phyloP scores from a whole-genome alignment of 192 early-diverging fungal species.

The Gigaspora rosea region DNA sequence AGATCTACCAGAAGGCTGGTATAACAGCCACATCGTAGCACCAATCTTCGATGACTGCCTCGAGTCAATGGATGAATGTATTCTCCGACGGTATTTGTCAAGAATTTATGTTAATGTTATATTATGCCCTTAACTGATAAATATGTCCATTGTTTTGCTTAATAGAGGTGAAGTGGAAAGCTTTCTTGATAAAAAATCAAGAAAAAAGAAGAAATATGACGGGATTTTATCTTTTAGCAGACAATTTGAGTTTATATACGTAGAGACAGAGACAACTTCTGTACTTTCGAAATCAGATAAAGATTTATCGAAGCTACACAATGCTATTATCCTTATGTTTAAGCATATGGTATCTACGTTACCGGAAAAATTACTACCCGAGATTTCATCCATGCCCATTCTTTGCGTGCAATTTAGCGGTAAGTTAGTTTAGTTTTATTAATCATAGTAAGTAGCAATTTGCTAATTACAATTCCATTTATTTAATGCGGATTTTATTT shows the following conservation, averaged over 20 bases:
- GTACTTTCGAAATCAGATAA: conserved; percentile 13
- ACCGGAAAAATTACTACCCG: conserved; percentile 7
- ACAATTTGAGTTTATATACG: conserved; percentile 21
- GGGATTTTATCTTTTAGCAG: conserved; percentile 18
- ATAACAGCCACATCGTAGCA: conserved; percentile 10
- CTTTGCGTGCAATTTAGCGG: conserved; percentile 19
- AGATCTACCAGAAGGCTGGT: conserved; percentile 6
- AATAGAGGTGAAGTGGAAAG: conserved; percentile 21
- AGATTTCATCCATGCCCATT: conserved; percentile 23
- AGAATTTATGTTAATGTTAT: conserved; percentile 23
- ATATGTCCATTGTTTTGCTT: conserved; percentile 14
- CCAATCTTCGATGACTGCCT: conserved; percentile 23
- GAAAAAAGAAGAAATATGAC: conserved; percentile 3
- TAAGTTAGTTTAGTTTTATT: conserved; percentile 25
- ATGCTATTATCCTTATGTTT: conserved; percentile 22
- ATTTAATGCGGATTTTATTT: conserved; percentile 12
- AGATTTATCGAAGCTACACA: conserved; percentile 18
- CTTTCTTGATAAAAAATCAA: conserved; percentile 24
- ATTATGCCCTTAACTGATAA: conserved; percentile 4
- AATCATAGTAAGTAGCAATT: background rate
- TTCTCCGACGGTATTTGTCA: conserved; percentile 11
- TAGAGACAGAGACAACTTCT: conserved; percentile 20
- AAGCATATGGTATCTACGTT: conserved; percentile 15
- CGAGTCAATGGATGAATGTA: conserved; percentile 17
- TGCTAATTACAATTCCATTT: conserved; percentile 16